Conservation (phyloP, 257 asterid species). For the Nicotiana undulata region DNA sequence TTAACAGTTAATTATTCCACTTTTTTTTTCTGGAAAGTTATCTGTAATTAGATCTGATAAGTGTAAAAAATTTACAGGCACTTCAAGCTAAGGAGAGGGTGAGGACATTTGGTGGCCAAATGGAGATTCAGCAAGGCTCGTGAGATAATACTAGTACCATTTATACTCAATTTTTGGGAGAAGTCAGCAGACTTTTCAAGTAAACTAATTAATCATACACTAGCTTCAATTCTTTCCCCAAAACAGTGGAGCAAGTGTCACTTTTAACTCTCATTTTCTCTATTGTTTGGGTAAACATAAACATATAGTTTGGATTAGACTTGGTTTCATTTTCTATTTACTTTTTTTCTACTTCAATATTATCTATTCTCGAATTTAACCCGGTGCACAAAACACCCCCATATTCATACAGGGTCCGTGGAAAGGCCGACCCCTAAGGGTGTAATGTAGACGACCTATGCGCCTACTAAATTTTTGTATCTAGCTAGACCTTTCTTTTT, state of each 20-base stretch:
- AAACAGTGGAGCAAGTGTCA: not conserved
- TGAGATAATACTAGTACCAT: not conserved
- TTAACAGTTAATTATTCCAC: no score
- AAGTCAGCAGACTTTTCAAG: not conserved
- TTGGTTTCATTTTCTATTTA: no score
- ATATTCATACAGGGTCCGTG: no score
- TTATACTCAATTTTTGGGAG: not conserved
- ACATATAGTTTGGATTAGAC: not conserved
- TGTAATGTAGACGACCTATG: no score
- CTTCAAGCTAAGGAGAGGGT: slow-evolving; percentile 29
- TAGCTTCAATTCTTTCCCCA: not conserved
- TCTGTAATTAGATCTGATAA: no score
- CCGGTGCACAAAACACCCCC: no score
- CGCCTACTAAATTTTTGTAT: no score
- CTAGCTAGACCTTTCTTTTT: no score
- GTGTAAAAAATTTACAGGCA: slow-evolving; percentile 13
- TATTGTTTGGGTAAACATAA: not conserved
- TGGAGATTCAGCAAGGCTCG: not conserved
- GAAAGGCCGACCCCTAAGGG: no score
- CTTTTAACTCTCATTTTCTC: not conserved
- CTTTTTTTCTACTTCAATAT: no score
- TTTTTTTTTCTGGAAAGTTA: no score
- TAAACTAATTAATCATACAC: not conserved
- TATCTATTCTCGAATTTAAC: no score
- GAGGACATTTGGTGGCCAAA: slow-evolving; percentile 20